Base-by-base conservation (phyloP, 495 filamentous ascomycete species). In the Parachaetomium inaequale region DNA sequence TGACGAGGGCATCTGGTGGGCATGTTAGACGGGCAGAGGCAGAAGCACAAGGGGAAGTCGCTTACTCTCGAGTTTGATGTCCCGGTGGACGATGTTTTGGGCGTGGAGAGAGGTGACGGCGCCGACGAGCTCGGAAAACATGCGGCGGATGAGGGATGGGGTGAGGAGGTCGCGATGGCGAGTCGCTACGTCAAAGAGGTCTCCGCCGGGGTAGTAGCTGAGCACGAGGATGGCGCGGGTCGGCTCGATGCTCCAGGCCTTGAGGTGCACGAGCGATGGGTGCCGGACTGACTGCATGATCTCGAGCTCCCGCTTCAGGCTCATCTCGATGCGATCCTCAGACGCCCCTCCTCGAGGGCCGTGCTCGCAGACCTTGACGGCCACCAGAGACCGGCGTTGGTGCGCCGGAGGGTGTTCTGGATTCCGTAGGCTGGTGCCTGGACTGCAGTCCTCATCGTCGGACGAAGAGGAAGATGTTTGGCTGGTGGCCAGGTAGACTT, bases 41-140 rank as follows among this genome's bases (percentile, higher is more conserved):
- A 49, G 21, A 15, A 8, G 63, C 57, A 56, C 46, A 63, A 66
- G 66, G 52, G 52, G 34, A 47, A 15, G 53, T 78, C 2, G 56
- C 89, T 76, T 80, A 96, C 93, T 98, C 77, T 98, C 94, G 52
- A 98, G 85, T 75, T 98, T 98, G 70, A 98, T 95, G 75, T 98
- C 94, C 28, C 94, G 86, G 70, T 98, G 94, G 45, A 96, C 93
- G 64, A 98, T 96, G 67, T 83, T 88, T 67, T 89, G 73, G 31
- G 79, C 78, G 75, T 98, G 94, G 32, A 98, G 79, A 79, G 97
- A 96, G 26, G 81, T 82, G 32, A 96, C 85, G 3, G 95, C 95
- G 60, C 82, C 82, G 19, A 96, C 87, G 63, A 97, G 72, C 72
- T 98, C 94, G 14, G 92, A 82, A 74, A 96, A 96, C 32, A 98